phyloP scores from a whole-genome alignment of 495 filamentous ascomycete species.

The Neurospora sp. region DNA sequence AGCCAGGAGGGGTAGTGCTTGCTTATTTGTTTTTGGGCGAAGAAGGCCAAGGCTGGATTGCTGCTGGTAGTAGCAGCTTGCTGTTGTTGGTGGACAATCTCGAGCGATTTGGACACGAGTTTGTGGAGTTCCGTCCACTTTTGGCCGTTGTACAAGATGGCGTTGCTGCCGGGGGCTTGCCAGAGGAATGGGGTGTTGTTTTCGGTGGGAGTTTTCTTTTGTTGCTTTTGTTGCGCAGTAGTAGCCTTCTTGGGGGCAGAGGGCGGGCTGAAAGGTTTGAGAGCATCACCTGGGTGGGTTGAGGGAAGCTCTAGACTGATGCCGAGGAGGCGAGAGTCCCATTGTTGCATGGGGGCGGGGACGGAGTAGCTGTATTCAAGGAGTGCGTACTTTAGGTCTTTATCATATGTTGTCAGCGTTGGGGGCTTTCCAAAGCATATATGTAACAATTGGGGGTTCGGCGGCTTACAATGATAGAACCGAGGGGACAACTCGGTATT shows the following conservation, averaged over 20 bases:
- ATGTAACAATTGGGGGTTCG: neutral
- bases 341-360: conserved; percentile 29
- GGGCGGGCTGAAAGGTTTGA: conserved; percentile 43
- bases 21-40: conserved; percentile 41
- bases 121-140: conserved; percentile 75
- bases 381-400: conserved; percentile 56
- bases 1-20: conserved; percentile 64
- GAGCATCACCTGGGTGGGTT: conserved; percentile 43
- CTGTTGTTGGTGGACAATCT: conserved; percentile 25
- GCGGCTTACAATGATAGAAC: conserved; percentile 63
- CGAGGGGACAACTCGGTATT: conserved; percentile 62
- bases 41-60: conserved; percentile 16
- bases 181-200: conserved; percentile 56
- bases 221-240: conserved; percentile 11
- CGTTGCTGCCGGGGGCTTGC: conserved; percentile 73
- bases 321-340: conserved; percentile 50
- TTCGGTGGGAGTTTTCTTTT: conserved; percentile 11
- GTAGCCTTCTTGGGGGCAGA: conserved; percentile 12
- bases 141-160: conserved; percentile 68
- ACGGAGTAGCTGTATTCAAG: conserved; percentile 66
- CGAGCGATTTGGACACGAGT: conserved; percentile 52
- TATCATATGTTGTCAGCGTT: neutral
- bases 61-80: neutral
- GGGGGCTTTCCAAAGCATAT: neutral
- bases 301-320: conserved; percentile 67